phyloP scores from a whole-genome alignment of 208 protist genomes.

The Herpetomonas tarakana region DNA sequence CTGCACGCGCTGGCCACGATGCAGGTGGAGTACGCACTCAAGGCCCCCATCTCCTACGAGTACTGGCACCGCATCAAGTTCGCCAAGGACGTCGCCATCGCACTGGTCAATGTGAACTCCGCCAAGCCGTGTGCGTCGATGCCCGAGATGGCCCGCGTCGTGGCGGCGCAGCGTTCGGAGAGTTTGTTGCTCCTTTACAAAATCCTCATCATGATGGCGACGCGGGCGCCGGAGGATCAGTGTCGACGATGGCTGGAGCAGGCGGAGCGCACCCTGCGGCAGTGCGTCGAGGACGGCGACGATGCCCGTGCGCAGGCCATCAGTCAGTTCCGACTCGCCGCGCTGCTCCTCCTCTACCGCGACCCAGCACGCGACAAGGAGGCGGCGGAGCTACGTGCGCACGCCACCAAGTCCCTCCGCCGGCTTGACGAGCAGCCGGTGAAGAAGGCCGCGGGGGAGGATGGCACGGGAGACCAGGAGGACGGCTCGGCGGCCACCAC shows the following conservation, averaged over 20 bases:
- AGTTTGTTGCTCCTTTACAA: slow-evolving; percentile 68
- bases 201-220: slow-evolving; percentile 85
- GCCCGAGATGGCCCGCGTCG: slow-evolving; percentile 55
- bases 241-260: slow-evolving; percentile 60
- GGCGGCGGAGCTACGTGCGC: slow-evolving; percentile 27
- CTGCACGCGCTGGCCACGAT: slow-evolving; percentile 70
- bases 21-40: slow-evolving; percentile 81
- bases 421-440: slow-evolving; percentile 37
- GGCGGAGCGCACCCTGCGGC: slow-evolving; percentile 74
- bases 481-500: background rate
- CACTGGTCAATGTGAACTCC: slow-evolving; percentile 66
- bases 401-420: too few relatives aligned
- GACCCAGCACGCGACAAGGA: slow-evolving; percentile 21
- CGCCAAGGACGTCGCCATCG: slow-evolving; percentile 73
- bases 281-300: slow-evolving; percentile 52
- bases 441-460: slow-evolving; percentile 35
- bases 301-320: slow-evolving; percentile 43
- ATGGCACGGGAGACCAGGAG: slow-evolving; percentile 3
- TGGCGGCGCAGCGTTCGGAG: slow-evolving; percentile 73
- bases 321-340: slow-evolving; percentile 69
- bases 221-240: slow-evolving; percentile 67
- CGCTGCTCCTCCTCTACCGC: slow-evolving; percentile 58
- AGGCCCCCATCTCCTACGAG: slow-evolving; percentile 61
- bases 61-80: slow-evolving; percentile 83
- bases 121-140: slow-evolving; percentile 53